phyloP scores from a whole-genome alignment of 2,329 filamentous ascomycete species.

The Apiospora phragmitis region DNA sequence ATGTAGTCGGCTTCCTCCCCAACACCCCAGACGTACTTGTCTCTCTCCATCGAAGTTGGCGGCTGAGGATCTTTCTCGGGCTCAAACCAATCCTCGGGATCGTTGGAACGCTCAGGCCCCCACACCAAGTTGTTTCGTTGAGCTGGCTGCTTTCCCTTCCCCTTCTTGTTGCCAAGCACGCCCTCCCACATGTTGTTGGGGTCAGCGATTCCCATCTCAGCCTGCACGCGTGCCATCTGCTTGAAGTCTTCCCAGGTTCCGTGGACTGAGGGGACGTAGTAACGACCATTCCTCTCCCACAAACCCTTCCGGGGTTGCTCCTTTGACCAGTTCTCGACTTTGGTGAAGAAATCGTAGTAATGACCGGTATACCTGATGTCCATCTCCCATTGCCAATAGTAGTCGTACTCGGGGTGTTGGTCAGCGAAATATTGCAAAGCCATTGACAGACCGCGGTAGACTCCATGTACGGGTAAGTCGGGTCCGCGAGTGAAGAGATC shows the following conservation, averaged over 20 bases:
- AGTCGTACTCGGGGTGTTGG: conserved; percentile 84
- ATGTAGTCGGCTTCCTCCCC: conserved; percentile 91
- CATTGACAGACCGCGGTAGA: conserved; percentile 92
- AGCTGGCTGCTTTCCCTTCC: conserved; percentile 31
- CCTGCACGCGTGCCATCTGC: conserved; percentile 74
- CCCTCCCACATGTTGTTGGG: conserved; percentile 68
- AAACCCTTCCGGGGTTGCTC: conserved; percentile 76
- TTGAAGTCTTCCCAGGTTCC: conserved; percentile 80
- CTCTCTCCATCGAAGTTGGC: conserved; percentile 71
- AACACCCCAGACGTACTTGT: conserved; percentile 84
- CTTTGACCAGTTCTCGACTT: conserved; percentile 68
- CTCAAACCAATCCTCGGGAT: conserved; percentile 71
- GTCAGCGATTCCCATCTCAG: conserved; percentile 66
- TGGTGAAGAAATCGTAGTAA: conserved; percentile 74
- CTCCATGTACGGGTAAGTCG: conserved; percentile 80
- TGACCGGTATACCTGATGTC: conserved; percentile 89
- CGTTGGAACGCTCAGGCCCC: conserved; percentile 74
- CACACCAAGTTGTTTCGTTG: conserved; percentile 66
- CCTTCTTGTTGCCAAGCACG: conserved; percentile 43
- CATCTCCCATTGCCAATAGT: conserved; percentile 96
- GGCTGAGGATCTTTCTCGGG: conserved; percentile 72
- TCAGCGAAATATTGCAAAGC: conserved; percentile 92
- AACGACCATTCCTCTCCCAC: conserved; percentile 78
- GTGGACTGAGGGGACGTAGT: conserved; percentile 76
- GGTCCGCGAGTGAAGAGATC: conserved; percentile 68